Percentiles rank a stretch among this genome's conserved stretches.
phyloP scores from a whole-genome alignment of 176 grass and related monocot species.

The Secale cereale region DNA sequence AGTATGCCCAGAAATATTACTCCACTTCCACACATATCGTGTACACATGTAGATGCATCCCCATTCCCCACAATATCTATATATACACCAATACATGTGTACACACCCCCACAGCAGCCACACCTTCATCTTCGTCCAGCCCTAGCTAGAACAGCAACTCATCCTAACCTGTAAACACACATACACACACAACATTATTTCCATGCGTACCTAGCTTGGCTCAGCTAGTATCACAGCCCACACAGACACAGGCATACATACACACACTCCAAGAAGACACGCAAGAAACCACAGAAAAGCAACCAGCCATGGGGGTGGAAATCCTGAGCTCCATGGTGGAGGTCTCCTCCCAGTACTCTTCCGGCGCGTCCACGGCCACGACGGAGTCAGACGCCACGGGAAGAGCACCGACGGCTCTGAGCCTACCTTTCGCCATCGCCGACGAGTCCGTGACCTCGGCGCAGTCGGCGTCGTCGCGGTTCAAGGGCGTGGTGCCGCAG shows the following conservation, averaged over 20 bases:
- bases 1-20: too few relatives aligned
- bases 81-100: too few relatives aligned
- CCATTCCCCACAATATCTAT: too few relatives aligned
- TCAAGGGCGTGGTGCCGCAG: constrained; percentile 95
- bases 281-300: constrained; percentile 14
- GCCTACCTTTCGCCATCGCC: not conserved
- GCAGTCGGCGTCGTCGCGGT: constrained; percentile 50
- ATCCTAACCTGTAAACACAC: not conserved
- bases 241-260: too few relatives aligned
- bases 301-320: constrained; percentile 32
- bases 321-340: constrained; percentile 20
- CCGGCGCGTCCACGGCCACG: constrained; percentile 41
- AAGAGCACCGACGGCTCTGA: not conserved
- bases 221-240: too few relatives aligned
- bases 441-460: constrained; percentile 32
- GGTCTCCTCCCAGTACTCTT: not conserved
- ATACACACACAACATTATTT: constrained; percentile 3
- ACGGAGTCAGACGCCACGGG: constrained; percentile 15
- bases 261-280: not conserved
- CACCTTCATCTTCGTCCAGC: too few relatives aligned
- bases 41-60: too few relatives aligned
- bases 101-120: too few relatives aligned
- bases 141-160: too few relatives aligned
- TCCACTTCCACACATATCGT: too few relatives aligned
- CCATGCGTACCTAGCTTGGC: not conserved